phyloP scores from a whole-genome alignment of 352 stramenopile species.

The Elongisporangium prolatum region DNA sequence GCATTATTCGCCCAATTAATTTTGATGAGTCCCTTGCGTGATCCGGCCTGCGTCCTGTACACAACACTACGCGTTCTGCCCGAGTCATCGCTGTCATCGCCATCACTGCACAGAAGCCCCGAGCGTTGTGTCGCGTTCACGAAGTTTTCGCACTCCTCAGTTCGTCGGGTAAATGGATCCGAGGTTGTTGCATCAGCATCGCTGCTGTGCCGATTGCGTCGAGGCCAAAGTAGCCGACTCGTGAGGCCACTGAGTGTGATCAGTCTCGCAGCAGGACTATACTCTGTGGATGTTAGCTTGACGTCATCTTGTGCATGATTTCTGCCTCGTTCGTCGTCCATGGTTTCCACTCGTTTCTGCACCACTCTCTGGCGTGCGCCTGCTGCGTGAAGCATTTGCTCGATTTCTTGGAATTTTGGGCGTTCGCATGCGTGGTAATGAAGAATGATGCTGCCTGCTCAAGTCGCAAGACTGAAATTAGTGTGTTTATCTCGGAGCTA shows the following conservation, averaged over 20 bases:
- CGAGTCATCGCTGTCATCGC: neutral
- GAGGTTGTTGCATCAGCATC: neutral
- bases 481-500: neutral
- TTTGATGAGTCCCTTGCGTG: neutral
- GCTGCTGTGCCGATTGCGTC: constrained; percentile 10
- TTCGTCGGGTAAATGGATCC: neutral
- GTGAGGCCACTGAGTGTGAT: constrained; percentile 33
- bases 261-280: constrained; percentile 8
- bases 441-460: constrained; percentile 60
- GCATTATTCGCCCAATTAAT: neutral
- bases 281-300: neutral
- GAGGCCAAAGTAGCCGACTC: constrained; percentile 23
- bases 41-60: neutral
- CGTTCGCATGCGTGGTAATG: constrained; percentile 63
- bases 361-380: constrained; percentile 17
- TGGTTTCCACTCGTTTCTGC: neutral
- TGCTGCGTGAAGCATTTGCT: constrained; percentile 46
- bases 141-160: neutral
- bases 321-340: neutral
- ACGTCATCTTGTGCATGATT: neutral
- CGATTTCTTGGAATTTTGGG: constrained; percentile 35
- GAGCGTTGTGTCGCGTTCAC: neutral
- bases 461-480: constrained; percentile 1
- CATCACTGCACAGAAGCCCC: neutral
- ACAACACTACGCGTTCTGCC: neutral